A percentile compares a stretch with the other conserved stretches of the same genome.
Conservation (phyloP, 2,329 filamentous ascomycete genomes). For the Phialophora macrospora region DNA sequence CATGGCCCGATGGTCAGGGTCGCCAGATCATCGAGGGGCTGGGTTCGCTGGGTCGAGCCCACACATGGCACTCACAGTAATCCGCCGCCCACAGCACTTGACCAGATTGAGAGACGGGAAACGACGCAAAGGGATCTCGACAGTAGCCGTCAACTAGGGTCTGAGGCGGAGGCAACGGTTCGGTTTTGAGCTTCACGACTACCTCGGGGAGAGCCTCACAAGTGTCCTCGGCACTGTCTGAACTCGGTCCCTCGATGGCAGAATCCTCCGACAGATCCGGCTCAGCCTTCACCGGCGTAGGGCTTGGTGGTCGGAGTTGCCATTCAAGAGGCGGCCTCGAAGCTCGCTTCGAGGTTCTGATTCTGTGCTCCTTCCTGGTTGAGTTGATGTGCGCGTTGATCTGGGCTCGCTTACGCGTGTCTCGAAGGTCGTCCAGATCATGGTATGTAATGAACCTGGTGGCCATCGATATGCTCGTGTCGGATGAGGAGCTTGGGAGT, state of each 20-base stretch:
- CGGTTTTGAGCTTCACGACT: neutral
- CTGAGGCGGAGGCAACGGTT: neutral
- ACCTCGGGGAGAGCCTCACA: neutral
- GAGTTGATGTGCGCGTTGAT: neutral
- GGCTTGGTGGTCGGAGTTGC: neutral
- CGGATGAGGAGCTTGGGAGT: neutral
- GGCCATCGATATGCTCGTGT: neutral
- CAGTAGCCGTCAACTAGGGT: neutral
- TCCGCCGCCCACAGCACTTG: neutral
- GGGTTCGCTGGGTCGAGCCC: neutral
- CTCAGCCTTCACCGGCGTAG: neutral
- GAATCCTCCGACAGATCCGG: neutral
- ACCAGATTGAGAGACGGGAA: neutral
- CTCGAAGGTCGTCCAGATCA: neutral
- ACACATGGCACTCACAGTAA: constrained; percentile 1
- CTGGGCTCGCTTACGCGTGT: constrained; percentile 1
- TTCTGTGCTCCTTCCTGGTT: neutral
- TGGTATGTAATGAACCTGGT: neutral
- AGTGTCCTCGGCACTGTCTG: neutral
- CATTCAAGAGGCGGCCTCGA: neutral
- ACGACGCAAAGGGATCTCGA: constrained; percentile 5
- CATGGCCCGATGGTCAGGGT: neutral
- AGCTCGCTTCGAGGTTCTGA: neutral
- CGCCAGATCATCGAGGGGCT: neutral
- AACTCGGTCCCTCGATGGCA: neutral